These are phyloP conservation scores for Fagopyrum esculentum DNA, from an alignment of 148 eudicot genomes.

Conservation along the genomic window DNA sequence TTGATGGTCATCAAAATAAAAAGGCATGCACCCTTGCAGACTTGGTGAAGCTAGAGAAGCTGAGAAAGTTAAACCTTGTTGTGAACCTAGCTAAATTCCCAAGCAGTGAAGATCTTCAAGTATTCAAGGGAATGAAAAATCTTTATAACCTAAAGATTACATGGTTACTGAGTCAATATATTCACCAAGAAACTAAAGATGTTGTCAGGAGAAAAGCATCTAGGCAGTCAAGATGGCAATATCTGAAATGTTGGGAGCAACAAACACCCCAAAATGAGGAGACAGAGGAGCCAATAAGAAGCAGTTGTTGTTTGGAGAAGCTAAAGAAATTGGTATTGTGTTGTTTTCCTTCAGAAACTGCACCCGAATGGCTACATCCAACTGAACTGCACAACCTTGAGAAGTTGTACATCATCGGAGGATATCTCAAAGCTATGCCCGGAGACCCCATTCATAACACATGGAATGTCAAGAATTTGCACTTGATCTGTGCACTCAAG, in stretches of 20 bases:
- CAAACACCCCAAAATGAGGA: too few species aligned
- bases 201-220: neutral
- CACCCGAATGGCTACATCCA: constrained; percentile 14
- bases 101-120: neutral
- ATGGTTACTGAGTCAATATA: neutral
- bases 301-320: too few species aligned
- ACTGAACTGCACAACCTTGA: constrained; percentile 5
- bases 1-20: neutral
- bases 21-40: constrained; percentile 27
- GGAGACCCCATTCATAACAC: neutral
- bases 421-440: constrained; percentile 23
- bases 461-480: constrained; percentile 26
- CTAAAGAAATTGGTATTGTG: constrained; percentile 27
- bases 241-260: too few species aligned
- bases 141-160: neutral
- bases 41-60: constrained; percentile 16
- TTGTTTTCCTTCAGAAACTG: neutral
- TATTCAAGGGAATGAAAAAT: neutral
- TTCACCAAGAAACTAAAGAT: neutral
- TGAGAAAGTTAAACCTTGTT: constrained; percentile 31
- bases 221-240: neutral
- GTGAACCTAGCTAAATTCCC: constrained; percentile 21
- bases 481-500: neutral
- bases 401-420: constrained; percentile 40
- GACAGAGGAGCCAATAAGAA: too few species aligned